phyloP scores from a whole-genome alignment of 1,139 yeast genomes.

The Candida smagusa region DNA sequence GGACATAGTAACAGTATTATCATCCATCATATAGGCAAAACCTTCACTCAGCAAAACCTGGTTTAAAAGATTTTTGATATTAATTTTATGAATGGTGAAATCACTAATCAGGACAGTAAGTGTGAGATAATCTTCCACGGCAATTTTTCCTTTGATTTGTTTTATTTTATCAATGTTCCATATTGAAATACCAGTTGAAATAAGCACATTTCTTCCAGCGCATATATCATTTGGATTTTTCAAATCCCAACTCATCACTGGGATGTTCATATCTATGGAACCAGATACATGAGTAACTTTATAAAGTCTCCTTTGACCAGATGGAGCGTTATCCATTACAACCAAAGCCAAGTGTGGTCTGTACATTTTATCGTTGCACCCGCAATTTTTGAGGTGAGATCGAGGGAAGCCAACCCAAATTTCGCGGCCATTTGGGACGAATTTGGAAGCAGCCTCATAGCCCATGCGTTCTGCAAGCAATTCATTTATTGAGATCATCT shows the following conservation, averaged over 20 bases:
- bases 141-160: constrained; percentile 11
- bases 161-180: constrained; percentile 18
- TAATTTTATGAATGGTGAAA: constrained; percentile 29
- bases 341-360: constrained; percentile 26
- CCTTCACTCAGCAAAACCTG: constrained; percentile 13
- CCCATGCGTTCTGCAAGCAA: constrained; percentile 6
- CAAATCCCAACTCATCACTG: constrained; percentile 19
- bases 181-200: constrained; percentile 25
- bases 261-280: constrained; percentile 29
- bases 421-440: constrained; percentile 19
- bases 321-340: constrained; percentile 12
- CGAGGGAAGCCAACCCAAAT: constrained; percentile 27
- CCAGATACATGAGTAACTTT: constrained; percentile 27
- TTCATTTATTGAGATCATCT: constrained; percentile 17
- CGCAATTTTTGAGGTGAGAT: constrained; percentile 24
- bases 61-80: constrained; percentile 29
- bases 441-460: background rate
- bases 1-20: background rate
- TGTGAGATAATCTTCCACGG: constrained; percentile 27
- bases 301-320: constrained; percentile 12
- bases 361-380: constrained; percentile 24
- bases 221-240: constrained; percentile 15
- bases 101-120: constrained; percentile 36
- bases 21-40: background rate
- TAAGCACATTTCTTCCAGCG: constrained; percentile 18